Conservation (phyloP, 306 rosid species). For the Alnus glutinosa region DNA sequence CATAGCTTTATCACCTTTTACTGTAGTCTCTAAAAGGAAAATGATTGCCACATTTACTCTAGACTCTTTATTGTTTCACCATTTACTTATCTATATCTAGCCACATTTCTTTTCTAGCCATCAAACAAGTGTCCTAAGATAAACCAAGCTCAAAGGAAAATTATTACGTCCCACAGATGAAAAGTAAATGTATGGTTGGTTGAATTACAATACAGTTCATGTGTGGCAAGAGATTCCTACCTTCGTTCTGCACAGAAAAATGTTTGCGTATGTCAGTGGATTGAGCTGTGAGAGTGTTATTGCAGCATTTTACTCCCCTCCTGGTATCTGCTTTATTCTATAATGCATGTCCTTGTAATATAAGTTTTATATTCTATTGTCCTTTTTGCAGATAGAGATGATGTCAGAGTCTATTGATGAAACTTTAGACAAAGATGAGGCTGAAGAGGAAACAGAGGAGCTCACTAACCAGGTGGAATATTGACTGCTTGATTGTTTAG, state of each 20-base stretch:
- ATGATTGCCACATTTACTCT: too few species aligned
- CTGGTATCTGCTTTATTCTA: background rate
- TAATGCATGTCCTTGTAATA: background rate
- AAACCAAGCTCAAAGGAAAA: background rate
- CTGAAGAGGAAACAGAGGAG: conserved; percentile 97
- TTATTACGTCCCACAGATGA: background rate
- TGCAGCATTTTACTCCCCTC: background rate
- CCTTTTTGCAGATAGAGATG: conserved; percentile 82
- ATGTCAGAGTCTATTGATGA: conserved; percentile 98
- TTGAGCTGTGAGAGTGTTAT: background rate
- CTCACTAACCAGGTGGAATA: conserved; percentile 86
- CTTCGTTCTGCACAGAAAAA: background rate
- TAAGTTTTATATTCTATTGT: background rate
- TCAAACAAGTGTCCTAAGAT: background rate
- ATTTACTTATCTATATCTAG: background rate
- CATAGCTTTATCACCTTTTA: too few species aligned
- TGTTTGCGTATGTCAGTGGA: background rate
- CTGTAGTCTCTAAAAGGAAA: too few species aligned
- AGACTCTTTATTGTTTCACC: background rate
- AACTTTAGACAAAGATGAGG: conserved; percentile 97
- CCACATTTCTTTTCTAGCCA: background rate
- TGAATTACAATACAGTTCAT: background rate
- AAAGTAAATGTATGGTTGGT: background rate
- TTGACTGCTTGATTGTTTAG: conserved; percentile 14
- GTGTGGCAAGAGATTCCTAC: background rate